Conservation (phyloP, 192 early-diverging fungal genomes). For the Linnemannia elongata region DNA sequence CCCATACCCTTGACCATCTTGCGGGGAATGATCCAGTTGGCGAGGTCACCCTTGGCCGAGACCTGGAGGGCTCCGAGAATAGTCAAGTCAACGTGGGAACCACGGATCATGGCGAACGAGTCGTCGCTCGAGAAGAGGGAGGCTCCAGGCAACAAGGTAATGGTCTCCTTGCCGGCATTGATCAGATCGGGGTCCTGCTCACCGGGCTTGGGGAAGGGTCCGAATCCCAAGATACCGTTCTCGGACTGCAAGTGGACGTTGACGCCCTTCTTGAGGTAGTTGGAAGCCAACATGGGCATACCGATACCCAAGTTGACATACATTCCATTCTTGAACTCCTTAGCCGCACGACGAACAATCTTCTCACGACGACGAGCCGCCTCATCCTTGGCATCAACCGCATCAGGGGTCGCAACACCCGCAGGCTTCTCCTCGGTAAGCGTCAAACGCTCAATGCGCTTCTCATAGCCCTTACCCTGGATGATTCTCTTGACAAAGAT, state of each 20-base stretch:
- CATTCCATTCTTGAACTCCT: constrained; percentile 84
- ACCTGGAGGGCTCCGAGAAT: constrained; percentile 86
- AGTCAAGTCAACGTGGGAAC: constrained; percentile 80
- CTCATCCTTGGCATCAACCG: constrained; percentile 48
- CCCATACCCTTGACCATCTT: constrained; percentile 93
- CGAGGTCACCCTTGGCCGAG: constrained; percentile 79
- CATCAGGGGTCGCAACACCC: constrained; percentile 33
- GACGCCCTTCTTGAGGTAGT: constrained; percentile 78
- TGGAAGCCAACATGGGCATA: constrained; percentile 84
- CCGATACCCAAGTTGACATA: constrained; percentile 83
- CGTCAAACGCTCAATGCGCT: constrained; percentile 78
- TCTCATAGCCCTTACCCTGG: constrained; percentile 79
- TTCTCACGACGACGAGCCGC: constrained; percentile 66
- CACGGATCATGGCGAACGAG: constrained; percentile 87
- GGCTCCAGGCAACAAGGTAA: constrained; percentile 77
- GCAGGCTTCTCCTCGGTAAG: constrained; percentile 58
- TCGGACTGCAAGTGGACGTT: constrained; percentile 83
- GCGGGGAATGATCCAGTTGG: constrained; percentile 89
- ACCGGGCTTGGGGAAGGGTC: constrained; percentile 80
- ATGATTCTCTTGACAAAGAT: constrained; percentile 81
- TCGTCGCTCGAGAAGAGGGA: constrained; percentile 81
- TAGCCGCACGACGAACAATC: constrained; percentile 82
- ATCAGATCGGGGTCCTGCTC: constrained; percentile 84
- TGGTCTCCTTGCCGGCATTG: constrained; percentile 87
- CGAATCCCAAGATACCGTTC: constrained; percentile 85